A percentile compares a stretch with the other conserved stretches of the same genome.
phyloP scores from a whole-genome alignment of 768 basidiomycete genomes.

The Tremella yokohamensis region DNA sequence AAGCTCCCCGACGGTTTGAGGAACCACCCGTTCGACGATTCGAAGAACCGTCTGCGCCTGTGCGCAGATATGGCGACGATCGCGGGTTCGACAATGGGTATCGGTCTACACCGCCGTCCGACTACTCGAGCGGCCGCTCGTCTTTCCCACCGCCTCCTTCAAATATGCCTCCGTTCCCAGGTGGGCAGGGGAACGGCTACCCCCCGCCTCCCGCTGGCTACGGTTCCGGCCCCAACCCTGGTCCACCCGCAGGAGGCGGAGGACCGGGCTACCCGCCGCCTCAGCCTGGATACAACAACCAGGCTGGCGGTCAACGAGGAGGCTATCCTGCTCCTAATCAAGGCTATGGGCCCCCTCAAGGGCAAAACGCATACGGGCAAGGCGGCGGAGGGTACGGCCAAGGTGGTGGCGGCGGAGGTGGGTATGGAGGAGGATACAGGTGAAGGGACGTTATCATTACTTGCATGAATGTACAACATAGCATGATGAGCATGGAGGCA shows the following conservation, averaged over 20 bases:
- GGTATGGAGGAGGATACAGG: constrained; percentile 2
- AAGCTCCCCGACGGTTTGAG: background rate
- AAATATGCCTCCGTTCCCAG: background rate
- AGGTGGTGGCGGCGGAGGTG: constrained; percentile 7
- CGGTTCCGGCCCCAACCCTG: background rate
- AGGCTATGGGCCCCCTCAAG: constrained; percentile 12
- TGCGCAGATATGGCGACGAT: background rate
- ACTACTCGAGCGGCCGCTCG: background rate
- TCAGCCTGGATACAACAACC: constrained; percentile 9
- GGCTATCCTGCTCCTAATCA: constrained; percentile 11
- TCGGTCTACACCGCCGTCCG: background rate
- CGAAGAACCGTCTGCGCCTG: background rate
- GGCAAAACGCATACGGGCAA: background rate
- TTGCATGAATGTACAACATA: constrained; percentile 13
- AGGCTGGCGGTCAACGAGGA: constrained; percentile 2
- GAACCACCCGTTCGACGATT: background rate
- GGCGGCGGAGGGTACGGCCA: constrained; percentile 18
- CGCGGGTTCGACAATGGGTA: background rate
- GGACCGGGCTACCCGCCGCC: constrained; percentile 9
- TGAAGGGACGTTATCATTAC: constrained; percentile 6
- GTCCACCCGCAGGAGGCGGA: constrained; percentile 1
- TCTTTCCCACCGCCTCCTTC: background rate
- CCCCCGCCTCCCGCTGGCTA: constrained; percentile 8
- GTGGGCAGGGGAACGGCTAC: background rate
- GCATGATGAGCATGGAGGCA: background rate